Evolutionary conservation across 371 early-diverging fungal species (phyloP).

Genomic region (Umbelopsis sp.): DNA sequence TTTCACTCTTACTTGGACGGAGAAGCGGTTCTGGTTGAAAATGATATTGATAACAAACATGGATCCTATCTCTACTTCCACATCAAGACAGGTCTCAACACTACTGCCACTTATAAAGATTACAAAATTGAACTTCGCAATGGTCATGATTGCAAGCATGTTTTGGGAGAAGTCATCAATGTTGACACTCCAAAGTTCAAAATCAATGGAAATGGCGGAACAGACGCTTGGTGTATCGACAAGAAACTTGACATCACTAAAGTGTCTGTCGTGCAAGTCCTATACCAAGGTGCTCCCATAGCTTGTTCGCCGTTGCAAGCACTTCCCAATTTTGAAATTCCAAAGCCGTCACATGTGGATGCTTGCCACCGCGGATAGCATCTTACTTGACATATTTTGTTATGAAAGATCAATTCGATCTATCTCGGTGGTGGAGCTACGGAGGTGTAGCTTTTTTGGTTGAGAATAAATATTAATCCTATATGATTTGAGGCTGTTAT

Average conservation of each 20-base stretch:
- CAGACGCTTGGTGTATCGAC: conserved; percentile 11
- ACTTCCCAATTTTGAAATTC: neutral
- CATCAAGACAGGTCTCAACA: neutral
- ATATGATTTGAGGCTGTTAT: too few relatives aligned
- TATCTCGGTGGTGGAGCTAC: too few relatives aligned
- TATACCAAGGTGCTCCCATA: neutral
- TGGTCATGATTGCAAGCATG: conserved; percentile 13
- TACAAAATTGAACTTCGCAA: conserved; percentile 8
- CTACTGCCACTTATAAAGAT: conserved; percentile 3
- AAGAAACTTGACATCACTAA: conserved; percentile 3
- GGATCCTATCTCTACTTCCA: conserved; percentile 8
- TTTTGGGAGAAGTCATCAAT: neutral
- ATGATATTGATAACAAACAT: conserved; percentile 10
- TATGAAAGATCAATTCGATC: neutral
- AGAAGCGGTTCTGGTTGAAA: conserved; percentile 6
- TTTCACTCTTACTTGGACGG: conserved; percentile 6
- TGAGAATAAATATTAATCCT: neutral
- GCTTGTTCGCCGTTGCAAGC: neutral
- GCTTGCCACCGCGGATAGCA: conserved; percentile 1
- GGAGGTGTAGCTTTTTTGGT: neutral
- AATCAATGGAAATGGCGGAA: neutral
- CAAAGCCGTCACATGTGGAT: neutral
- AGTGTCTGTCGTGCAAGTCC: neutral
- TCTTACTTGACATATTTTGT: neutral
- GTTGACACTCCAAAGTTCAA: conserved; percentile 3